A percentile compares a stretch with the other conserved stretches of the same genome.
These are phyloP conservation scores for Thermomucor indicae-seudaticae DNA, from an alignment of 371 early-diverging fungal species.

Conservation along the genomic window DNA sequence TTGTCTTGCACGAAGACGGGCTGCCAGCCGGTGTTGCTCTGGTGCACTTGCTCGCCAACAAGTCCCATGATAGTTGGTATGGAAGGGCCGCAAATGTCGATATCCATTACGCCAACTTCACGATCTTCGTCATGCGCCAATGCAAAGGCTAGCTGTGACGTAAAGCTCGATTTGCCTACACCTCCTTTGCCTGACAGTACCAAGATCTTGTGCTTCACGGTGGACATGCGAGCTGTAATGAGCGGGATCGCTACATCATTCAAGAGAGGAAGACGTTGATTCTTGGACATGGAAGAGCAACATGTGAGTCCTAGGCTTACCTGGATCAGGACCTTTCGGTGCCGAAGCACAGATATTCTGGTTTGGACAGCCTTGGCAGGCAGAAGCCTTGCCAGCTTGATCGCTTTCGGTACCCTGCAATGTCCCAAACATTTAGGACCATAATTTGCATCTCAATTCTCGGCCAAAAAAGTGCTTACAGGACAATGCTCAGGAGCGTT, in stretches of 20 bases:
- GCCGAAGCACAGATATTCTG: constrained; percentile 87
- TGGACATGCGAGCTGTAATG: constrained; percentile 64
- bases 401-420: constrained; percentile 88
- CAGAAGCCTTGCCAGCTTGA: constrained; percentile 87
- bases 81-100: constrained; percentile 99
- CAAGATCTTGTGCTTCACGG: constrained; percentile 81
- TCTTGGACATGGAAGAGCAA: background rate
- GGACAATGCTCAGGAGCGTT: too few species aligned
- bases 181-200: constrained; percentile 99
- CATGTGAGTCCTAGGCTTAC: constrained; percentile 17
- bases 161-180: constrained; percentile 94
- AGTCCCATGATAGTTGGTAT: constrained; percentile 91
- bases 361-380: constrained; percentile 98
- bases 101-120: constrained; percentile 94
- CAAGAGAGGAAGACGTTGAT: background rate
- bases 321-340: constrained; percentile 95
- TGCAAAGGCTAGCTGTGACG: constrained; percentile 77
- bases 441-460: too few species aligned
- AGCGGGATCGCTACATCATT: constrained; percentile 57
- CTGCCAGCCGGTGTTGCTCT: constrained; percentile 79
- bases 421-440: too few species aligned
- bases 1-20: constrained; percentile 93
- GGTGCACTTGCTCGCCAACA: constrained; percentile 85
- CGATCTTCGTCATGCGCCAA: constrained; percentile 59
- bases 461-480: too few species aligned